phyloP scores from a whole-genome alignment of 306 rosid genomes.

The Dalbergia oliveri region DNA sequence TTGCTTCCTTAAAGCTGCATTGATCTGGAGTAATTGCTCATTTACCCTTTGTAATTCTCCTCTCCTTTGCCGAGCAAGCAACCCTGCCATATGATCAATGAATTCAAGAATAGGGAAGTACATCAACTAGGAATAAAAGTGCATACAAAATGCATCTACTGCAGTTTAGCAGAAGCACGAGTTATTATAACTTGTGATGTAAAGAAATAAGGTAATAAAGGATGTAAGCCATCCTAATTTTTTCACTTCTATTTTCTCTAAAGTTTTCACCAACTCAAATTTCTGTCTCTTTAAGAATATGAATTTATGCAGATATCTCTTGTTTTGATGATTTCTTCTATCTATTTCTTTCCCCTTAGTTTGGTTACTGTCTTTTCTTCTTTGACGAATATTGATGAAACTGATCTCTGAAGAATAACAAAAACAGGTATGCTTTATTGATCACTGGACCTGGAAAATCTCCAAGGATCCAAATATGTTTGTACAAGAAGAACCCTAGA shows the following conservation, averaged over 20 bases:
- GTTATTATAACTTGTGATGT: background rate
- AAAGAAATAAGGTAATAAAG: conserved; percentile 18
- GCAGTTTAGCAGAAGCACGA: conserved; percentile 9
- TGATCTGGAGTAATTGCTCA: conserved; percentile 93
- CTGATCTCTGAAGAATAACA: no score
- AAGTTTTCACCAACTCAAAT: background rate
- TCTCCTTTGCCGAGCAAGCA: conserved; percentile 95
- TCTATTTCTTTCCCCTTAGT: background rate
- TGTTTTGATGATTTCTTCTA: background rate
- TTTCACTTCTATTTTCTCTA: background rate
- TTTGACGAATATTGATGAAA: no score
- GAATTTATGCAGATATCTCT: conserved; percentile 3
- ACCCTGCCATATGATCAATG: conserved; percentile 58
- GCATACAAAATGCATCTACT: conserved; percentile 9
- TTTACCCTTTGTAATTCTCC: conserved; percentile 79
- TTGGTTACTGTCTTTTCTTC: background rate
- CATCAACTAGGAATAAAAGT: conserved; percentile 16
- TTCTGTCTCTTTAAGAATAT: background rate
- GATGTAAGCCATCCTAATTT: background rate
- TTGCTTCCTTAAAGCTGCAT: conserved; percentile 87
- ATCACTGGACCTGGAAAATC: no score
- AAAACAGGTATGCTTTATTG: no score
- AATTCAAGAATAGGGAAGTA: conserved; percentile 35
- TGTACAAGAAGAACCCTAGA: no score
- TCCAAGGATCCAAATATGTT: no score